Base-by-base conservation (phyloP, 2,329 filamentous ascomycete genomes). In the Huntiella moniliformis region DNA sequence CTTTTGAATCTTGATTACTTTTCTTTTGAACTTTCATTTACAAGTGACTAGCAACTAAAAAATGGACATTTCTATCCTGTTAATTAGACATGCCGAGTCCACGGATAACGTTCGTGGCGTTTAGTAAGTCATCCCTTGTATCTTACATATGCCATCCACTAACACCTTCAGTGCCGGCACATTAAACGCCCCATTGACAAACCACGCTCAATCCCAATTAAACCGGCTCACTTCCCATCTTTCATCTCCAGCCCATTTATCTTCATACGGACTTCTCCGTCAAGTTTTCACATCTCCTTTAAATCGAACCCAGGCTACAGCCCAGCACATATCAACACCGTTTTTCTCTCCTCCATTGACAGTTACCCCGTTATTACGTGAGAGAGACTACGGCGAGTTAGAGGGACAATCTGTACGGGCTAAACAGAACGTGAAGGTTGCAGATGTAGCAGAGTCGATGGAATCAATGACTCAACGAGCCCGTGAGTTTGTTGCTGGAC, bases 1-100 rank as follows among this genome's bases (percentile, higher is more conserved):
- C 22, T 28, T 28, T 28, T 28, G 7, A 28, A 8, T 8, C 22
- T 28, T 28, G 22, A 28, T 6, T 28, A 28, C 22, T 10, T 28
- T 28, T 8, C 22, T 28, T 10, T 28, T 28, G 5, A 28, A 28
- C 22, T 28, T 28, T 28, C 7, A 28, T 28, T 28, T 28, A 2
- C 22, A 28, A 28, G 22, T 28, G 22, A 28, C 22, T 28, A 28
- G 22, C 22, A 3, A 28, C n/a, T n/a, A 28, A 1, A 39, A 10
- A 32, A 47, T 47, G 45, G 28, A 47, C 28, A 16, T 48, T 28
- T 51, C 36, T 42, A 50, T 94, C 46, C 76, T 86, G 55, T 70
- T 94, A 54, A 75, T 93, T 55, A 78, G 86, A 47, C 86, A 94
- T 67, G 86, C 79, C 56, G 86, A 94, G 64, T 88, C 84, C 12